These are phyloP conservation scores for Lentinus brumalis DNA, from an alignment of 768 basidiomycete species.

Conservation along the genomic window DNA sequence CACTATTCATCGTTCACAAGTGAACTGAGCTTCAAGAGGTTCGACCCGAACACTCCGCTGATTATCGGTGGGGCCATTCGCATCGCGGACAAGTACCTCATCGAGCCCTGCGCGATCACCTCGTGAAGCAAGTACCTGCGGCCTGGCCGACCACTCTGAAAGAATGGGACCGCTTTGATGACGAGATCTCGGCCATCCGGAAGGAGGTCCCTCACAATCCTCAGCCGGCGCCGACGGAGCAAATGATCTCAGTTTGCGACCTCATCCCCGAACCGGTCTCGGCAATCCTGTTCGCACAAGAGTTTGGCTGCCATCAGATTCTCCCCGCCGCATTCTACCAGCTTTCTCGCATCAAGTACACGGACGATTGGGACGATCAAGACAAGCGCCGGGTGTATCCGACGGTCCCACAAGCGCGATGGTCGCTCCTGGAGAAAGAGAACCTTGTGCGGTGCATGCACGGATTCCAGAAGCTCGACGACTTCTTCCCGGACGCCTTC, in stretches of 20 bases:
- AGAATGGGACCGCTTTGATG: conserved; percentile 24
- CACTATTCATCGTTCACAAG: conserved; percentile 16
- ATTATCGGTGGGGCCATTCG: conserved; percentile 18
- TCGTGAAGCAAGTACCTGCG: conserved; percentile 24
- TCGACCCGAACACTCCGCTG: conserved; percentile 21
- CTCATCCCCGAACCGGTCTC: conserved; percentile 1
- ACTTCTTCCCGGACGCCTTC: no score
- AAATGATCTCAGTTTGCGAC: neutral
- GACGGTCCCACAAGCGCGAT: no score
- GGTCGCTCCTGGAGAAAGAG: no score
- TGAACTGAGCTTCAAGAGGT: neutral
- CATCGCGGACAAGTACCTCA: conserved; percentile 31
- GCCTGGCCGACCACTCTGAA: conserved; percentile 31
- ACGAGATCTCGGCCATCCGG: no score
- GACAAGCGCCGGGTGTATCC: no score
- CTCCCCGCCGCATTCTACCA: conserved; percentile 19
- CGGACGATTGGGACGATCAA: no score
- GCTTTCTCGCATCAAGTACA: neutral
- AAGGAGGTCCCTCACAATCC: no score
- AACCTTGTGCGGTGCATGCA: no score
- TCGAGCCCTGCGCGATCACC: conserved; percentile 25
- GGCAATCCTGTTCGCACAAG: conserved; percentile 11
- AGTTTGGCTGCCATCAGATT: conserved; percentile 5
- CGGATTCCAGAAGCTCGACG: no score
- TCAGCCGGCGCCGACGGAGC: no score